A percentile compares a stretch with the other conserved stretches of the same genome.
Conservation (phyloP, 176 grass and related monocot species). For the Oryza brachyantha region DNA sequence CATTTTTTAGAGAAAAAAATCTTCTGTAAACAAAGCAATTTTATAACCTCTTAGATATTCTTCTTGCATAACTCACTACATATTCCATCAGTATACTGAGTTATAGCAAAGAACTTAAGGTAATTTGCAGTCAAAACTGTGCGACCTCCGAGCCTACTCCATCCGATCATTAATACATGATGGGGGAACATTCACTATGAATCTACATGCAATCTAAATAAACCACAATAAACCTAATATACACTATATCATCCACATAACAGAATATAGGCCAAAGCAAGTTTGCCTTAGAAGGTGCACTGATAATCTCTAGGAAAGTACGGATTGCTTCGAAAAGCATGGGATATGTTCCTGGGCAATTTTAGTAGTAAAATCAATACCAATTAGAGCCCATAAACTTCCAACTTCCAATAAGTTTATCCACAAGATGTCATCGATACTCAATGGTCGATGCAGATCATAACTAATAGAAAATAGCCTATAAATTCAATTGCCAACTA, state of each 20-base stretch:
- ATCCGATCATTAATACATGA: background rate
- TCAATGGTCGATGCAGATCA: background rate
- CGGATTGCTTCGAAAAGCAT: background rate
- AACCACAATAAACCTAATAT: constrained; percentile 13
- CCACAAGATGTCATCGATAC: background rate
- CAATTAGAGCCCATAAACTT: background rate
- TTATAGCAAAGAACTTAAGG: background rate
- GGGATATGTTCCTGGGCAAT: background rate
- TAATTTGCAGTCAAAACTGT: background rate
- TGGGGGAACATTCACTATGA: background rate
- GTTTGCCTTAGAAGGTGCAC: background rate
- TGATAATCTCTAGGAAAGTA: background rate
- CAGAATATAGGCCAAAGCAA: constrained; percentile 10
- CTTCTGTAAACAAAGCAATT: background rate
- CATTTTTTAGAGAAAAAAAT: background rate
- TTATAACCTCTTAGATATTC: background rate
- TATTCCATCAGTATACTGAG: background rate
- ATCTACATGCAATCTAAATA: background rate
- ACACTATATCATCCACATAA: background rate
- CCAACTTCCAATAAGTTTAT: background rate
- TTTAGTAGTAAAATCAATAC: background rate
- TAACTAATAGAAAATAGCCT: background rate
- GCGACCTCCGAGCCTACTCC: background rate
- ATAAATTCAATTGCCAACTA: background rate
- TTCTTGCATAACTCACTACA: background rate